These are phyloP conservation scores for Dactylellina leptospora DNA, from an alignment of 2,329 filamentous ascomycete species.

Conservation along the genomic window DNA sequence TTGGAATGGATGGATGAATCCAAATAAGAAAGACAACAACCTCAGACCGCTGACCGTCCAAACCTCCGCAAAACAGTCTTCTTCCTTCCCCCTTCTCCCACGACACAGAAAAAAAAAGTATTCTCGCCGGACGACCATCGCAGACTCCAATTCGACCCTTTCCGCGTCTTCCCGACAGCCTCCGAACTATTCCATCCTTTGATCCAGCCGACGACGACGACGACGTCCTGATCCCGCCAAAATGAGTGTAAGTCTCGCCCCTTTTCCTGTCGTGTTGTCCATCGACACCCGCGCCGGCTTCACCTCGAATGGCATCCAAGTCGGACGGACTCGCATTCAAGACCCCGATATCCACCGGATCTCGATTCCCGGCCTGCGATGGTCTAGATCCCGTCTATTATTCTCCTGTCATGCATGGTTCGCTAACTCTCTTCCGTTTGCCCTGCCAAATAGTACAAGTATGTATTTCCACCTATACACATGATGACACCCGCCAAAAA, in stretches of 20 bases:
- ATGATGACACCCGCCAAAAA: neutral
- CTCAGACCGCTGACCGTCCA: neutral
- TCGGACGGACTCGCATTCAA: too few species aligned
- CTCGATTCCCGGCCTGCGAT: too few species aligned
- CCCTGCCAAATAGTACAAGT: constrained; percentile 33
- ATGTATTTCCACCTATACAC: constrained; percentile 14
- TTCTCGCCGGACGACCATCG: neutral
- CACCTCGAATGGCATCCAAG: too few species aligned
- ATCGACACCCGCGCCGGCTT: neutral
- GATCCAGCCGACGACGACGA: neutral
- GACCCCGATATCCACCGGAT: constrained; percentile 22
- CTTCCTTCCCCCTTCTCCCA: neutral
- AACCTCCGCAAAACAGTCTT: neutral
- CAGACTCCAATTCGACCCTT: neutral
- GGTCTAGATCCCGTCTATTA: neutral
- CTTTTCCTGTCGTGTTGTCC: constrained; percentile 1
- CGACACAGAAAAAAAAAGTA: neutral
- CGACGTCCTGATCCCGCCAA: neutral
- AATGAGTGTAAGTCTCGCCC: constrained; percentile 24
- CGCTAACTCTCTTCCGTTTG: constrained; percentile 17
- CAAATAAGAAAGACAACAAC: neutral
- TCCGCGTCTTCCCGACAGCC: constrained; percentile 9
- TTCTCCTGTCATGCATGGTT: too few species aligned
- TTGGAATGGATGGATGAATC: neutral
- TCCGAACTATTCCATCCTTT: constrained; percentile 5